phyloP scores from a whole-genome alignment of 805 yeast species.

The Candida odintsovae region DNA sequence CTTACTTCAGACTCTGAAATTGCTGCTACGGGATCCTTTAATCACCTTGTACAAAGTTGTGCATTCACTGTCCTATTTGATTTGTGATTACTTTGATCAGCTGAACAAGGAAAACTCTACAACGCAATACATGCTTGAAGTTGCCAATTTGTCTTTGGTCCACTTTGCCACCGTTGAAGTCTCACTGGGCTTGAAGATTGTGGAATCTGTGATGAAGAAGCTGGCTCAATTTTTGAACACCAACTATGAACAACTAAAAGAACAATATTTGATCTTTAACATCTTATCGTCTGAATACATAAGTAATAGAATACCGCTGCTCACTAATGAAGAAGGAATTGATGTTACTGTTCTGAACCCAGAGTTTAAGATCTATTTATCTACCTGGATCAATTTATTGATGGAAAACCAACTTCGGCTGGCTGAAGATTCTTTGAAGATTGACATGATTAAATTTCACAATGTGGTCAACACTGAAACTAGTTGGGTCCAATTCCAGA shows the following conservation, averaged over 20 bases:
- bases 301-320: conserved; percentile 18
- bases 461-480: background rate
- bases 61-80: conserved; percentile 12
- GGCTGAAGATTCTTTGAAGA: background rate
- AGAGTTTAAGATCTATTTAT: conserved; percentile 8
- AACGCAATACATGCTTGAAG: conserved; percentile 31
- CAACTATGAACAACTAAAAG: conserved; percentile 35
- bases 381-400: conserved; percentile 11
- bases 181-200: conserved; percentile 30
- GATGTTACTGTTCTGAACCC: background rate
- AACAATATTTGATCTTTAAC: conserved; percentile 40
- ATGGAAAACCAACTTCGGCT: conserved; percentile 2
- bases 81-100: conserved; percentile 18
- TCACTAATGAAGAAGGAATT: conserved; percentile 17
- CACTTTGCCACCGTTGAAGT: conserved; percentile 37
- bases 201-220: conserved; percentile 33
- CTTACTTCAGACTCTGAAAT: conserved; percentile 20
- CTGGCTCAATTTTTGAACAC: conserved; percentile 32
- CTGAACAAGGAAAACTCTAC: conserved; percentile 24
- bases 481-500: conserved; percentile 24
- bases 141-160: conserved; percentile 41
- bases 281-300: conserved; percentile 40
- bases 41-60: conserved; percentile 18
- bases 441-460: conserved; percentile 10
- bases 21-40: conserved; percentile 22